These are phyloP conservation scores for Fusarium odoratissimum DNA, from an alignment of 2,329 filamentous ascomycete genomes.

Conservation along the genomic window DNA sequence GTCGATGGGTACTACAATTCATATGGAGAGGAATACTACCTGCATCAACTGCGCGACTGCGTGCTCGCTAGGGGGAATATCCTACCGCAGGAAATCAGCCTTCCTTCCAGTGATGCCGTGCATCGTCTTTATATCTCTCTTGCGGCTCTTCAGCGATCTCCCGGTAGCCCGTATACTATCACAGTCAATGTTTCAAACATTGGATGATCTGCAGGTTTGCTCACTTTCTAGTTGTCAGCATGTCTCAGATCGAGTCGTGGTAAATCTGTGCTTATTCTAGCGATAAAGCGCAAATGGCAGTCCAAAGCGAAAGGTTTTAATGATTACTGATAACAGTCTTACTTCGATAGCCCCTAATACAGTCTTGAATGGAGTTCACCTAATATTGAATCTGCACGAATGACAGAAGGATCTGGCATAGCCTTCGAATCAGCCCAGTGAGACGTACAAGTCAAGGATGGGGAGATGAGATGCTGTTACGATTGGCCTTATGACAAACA, in stretches of 20 bases:
- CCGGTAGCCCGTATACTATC: background rate
- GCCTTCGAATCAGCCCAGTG: background rate
- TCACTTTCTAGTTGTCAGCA: accelerated
- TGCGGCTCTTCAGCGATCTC: background rate
- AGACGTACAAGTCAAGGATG: background rate
- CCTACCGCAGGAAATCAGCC: background rate
- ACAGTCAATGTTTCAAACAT: background rate
- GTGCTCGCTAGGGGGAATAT: background rate
- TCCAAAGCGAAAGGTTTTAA: accelerated
- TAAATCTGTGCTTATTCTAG: accelerated
- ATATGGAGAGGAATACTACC: background rate
- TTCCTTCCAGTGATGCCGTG: background rate
- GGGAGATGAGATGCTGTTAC: accelerated
- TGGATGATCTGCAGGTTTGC: accelerated
- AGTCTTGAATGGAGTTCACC: background rate
- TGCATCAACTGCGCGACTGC: background rate
- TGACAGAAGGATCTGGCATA: background rate
- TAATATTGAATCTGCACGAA: background rate
- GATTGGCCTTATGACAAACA: background rate
- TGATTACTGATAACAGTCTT: accelerated
- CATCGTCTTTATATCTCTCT: background rate
- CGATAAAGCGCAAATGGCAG: background rate
- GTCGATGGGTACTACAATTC: constrained; percentile 1
- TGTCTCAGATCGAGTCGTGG: background rate
- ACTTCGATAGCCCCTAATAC: accelerated